Base-by-base conservation (phyloP, 2,329 filamentous ascomycete genomes). In the Pyrenochaeta sp. region DNA sequence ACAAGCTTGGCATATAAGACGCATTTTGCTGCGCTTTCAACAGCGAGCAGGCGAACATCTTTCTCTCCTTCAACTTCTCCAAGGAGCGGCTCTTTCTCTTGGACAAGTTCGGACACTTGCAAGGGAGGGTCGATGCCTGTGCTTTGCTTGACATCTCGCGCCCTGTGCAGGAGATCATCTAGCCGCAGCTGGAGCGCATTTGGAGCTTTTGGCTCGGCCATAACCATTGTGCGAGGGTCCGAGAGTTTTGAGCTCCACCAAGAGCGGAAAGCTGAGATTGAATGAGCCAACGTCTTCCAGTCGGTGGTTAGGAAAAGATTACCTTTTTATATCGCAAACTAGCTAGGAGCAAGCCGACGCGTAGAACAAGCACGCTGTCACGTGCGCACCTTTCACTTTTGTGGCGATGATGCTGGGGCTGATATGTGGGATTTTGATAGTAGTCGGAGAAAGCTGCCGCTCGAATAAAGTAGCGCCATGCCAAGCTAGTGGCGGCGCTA, bases 1-100 rank as follows among this genome's bases (percentile, higher is more conserved):
- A 94, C 90, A 68, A 96, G 81, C 49, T 90, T 77, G 51, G 82
- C 78, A 71, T 90, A 90, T 72, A 97, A 95, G 34, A 88, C 81
- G 58, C 88, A 84, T 60, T 90, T 86, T 36, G 88, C 88, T 8
- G 90, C 91, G 13, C 88, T 91, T 71, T 97, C 94, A 32, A 96
- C 83, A 15, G 89, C 81, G 22, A 86, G 84, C 65, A 84, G 85
- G 23, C 74, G 73, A 18, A 71, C 67, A 55, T 86, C 84, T 30
- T 81, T 81, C 46, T 60, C 55, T 21, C 53, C 61, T 28, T 55
- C 48, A 34, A 55, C 41, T n/a, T 54, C 44, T 2, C 51, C 53
- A 24, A 69, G 49, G 11, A 72, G 55, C 29, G 58, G 41, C 23
- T 67, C 63, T 13, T 58, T 52, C 15, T 65, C 62, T 3, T 55